Conservation (phyloP, 768 basidiomycete species). For the Leucogyrophana mollusca region DNA sequence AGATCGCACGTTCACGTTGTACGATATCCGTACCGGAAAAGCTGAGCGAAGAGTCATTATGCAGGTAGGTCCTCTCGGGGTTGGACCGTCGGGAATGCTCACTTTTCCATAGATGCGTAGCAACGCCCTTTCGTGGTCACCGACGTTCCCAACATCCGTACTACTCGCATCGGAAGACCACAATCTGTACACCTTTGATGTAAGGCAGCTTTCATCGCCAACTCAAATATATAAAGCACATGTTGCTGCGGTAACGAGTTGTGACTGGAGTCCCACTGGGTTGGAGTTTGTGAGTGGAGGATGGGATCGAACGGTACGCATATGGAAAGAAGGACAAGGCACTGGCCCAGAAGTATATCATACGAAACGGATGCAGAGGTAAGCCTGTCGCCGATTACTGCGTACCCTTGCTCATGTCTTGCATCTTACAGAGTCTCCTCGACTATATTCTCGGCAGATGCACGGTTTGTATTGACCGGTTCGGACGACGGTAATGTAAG, state of each 20-base stretch:
- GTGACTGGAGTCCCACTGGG: slow-evolving; percentile 97
- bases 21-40: slow-evolving; percentile 96
- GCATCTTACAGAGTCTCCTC: slow-evolving; percentile 69
- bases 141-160: slow-evolving; percentile 88
- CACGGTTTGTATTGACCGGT: slow-evolving; percentile 86
- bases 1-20: slow-evolving; percentile 93
- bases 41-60: slow-evolving; percentile 90
- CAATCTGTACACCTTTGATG: slow-evolving; percentile 97
- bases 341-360: slow-evolving; percentile 89
- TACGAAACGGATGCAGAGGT: slow-evolving; percentile 99
- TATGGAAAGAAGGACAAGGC: slow-evolving; percentile 89
- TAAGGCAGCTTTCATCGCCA: slow-evolving; percentile 77
- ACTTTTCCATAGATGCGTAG: slow-evolving; percentile 63
- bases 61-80: slow-evolving; percentile 60
- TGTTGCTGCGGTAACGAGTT: slow-evolving; percentile 94
- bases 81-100: neutral
- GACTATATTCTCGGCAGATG: slow-evolving; percentile 84
- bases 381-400: slow-evolving; percentile 5
- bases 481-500: slow-evolving; percentile 95
- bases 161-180: slow-evolving; percentile 98
- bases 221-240: slow-evolving; percentile 97
- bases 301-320: slow-evolving; percentile 91
- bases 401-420: slow-evolving; percentile 3
- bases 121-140: slow-evolving; percentile 93
- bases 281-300: slow-evolving; percentile 94